Evolutionary conservation across 2,329 filamentous ascomycete species (phyloP), one percentile per base, ranked within the genome.

Genomic region (Exophiala viscosa): DNA sequence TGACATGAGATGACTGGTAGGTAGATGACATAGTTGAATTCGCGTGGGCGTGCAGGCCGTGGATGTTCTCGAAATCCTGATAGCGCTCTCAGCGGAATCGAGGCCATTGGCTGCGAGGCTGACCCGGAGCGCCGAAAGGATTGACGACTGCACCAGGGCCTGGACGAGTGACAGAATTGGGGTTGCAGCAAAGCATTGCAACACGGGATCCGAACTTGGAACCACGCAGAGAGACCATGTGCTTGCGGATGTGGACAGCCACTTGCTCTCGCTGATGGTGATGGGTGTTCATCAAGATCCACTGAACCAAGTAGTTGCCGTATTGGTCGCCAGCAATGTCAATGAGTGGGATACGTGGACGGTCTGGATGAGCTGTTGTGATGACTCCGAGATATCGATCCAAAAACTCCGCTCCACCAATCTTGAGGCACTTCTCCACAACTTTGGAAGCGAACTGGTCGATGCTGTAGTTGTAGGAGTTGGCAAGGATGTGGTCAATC

Each of bases 381-480:
- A 99, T 90, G 55, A 91, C 87, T 68, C 95, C 87, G 54, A 99
- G 84, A 67, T 97, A 99, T 57, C 90, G 89, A 56, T 90, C 82
- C 39, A 99, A 80, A 67, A 99, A 99, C 42, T 97, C 92, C 20
- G 80, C 73, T 23, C 90, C 89, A 40, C 92, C 90, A 73, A 99
- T 95, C 77, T 99, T 99, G 62, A 99, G 83, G 65, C 93, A 99
- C 74, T 99, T 99, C 74, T 99, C 92, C 56, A 99, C 92, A 40
- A 99, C 93, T 73, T 99, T 99, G 55, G 93, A 99, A 39, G 93
- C 95, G 68, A 96, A 99, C 67, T 99, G 93, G 64, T 99, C 93
- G 81, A 95, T 96, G 72, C 92, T 97, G 73, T 97, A 99, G 72
- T 96, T 91, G 13, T 90, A 88, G 31, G 91, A 89, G 71, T 90